Evolutionary conservation across 2,329 filamentous ascomycete genomes (phyloP), one percentile per base, ranked within the genome.

Genomic region (Fusarium sublunatum): DNA sequence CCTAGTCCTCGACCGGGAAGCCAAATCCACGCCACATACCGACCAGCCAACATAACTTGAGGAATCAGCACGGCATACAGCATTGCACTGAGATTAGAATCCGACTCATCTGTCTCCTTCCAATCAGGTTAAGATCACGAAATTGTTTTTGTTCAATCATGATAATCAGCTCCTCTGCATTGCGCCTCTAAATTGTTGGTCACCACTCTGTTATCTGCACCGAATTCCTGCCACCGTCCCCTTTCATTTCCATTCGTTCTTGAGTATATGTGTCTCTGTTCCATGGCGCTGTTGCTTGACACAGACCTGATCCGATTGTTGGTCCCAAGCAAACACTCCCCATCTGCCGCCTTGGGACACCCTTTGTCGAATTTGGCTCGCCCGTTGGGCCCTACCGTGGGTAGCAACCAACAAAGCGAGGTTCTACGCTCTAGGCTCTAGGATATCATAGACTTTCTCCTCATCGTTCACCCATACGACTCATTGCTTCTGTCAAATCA

Each of bases 21-120:
- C 52, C 49, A 70, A 60, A 70, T 61, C 49, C 60, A 65, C 55
- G 67, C 68, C 65, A 69, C 65, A 65, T 64, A 54, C 64, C 54
- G 45, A 15, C 39, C 49, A 58, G 36, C 54, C 53, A 65, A 64
- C 60, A 49, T 34, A 51, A 49, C 38, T 55, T 24, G 29, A 15
- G 32, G 42, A 43, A 22, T 46, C 41, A 50, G 39, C 50, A 47
- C 49, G 3, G 19, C 19, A 19, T 32, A 24, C 36, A 41, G 24
- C 43, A 58, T 61, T 60, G 43, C 56, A 55, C 48, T 59, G 40
- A 57, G 35, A 47, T 69, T 58, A 29, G 35, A 50, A 59, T 65
- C 48, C 41, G 63, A 53, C 44, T 41, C 35, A 41, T 11, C 46
- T 41, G 9, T 15, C 28, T 53, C 36, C 52, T 67, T 38, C 53